Conservation (phyloP, 169 alveolate species). For the Perkinsus chesapeaki region DNA sequence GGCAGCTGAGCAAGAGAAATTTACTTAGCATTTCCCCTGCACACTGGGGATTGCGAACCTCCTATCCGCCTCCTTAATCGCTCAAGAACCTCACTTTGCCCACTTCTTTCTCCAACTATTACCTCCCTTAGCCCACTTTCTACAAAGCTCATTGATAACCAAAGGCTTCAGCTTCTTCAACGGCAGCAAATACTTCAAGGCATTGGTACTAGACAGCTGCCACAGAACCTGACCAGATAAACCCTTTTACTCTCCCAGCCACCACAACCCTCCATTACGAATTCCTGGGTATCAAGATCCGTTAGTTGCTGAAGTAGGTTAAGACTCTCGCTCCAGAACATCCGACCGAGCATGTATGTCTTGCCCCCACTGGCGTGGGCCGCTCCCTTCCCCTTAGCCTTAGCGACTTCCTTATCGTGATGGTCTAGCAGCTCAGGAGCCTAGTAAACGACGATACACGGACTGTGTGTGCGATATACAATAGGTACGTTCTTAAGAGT, state of each 20-base stretch:
- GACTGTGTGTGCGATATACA: background rate
- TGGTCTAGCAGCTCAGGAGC: background rate
- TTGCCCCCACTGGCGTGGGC: background rate
- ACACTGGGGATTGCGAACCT: too few species aligned
- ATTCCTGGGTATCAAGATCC: background rate
- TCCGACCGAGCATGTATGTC: background rate
- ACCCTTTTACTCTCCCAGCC: background rate
- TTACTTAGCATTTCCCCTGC: too few species aligned
- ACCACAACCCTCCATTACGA: background rate
- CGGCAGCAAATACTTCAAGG: background rate
- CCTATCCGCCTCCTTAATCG: too few species aligned
- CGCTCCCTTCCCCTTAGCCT: background rate
- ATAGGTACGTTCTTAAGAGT: background rate
- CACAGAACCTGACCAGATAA: background rate
- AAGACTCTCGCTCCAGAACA: background rate
- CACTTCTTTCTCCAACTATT: background rate
- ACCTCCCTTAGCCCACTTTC: slow-evolving; percentile 4
- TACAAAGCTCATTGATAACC: background rate
- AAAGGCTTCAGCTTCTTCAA: background rate
- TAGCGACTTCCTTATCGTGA: background rate
- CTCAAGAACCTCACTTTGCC: background rate
- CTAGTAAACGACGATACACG: background rate
- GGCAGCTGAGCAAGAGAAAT: background rate
- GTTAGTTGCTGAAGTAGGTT: background rate
- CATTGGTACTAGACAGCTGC: background rate